Evolutionary conservation across 83 land plant genomes (phyloP), one percentile per base, ranked within the genome.

Genomic region (Picea engelmannii): DNA sequence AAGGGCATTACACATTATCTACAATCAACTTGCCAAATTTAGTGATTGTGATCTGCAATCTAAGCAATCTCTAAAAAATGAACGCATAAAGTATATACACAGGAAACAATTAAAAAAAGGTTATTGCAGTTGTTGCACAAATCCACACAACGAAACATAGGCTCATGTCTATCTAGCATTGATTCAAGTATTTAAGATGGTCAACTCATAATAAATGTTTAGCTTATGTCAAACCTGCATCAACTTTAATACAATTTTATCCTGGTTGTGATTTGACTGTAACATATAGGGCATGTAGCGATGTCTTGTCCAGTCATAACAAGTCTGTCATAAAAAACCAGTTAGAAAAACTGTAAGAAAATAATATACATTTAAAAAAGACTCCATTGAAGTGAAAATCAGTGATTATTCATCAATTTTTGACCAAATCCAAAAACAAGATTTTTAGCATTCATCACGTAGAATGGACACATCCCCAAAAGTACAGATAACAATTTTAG

Each of bases 381-480:
- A 31, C 35, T 31, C 35, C 35, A 31, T 31, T 31, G 18, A 44
- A 38, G 13, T 80, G 40, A 84, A n/a, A n/a, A 52, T 52, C 17
- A 47, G 25, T 3, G 13, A 52, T 38, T 5, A 49, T 23, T 5
- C 25, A 60, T 24, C 13, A 52, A 23, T 31, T 52, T 20, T 52
- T 90, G 92, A 2, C 92, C 92, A 62, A 88, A 90, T 25, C 81
- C 86, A 38, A 90, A 90, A 42, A 88, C 92, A 87, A 82, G 40
- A 81, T 90, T 87, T 77, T 86, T 90, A 71, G 70, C 68, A 62
- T 80, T 86, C 13, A 70, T 80, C 42, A 88, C 84, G 83, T 88
- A 90, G 64, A 90, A 81, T 38, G 90, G 90, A 75, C 92, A 90
- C 44, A 82, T 31, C 90, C 88, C 89, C n/a, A 31, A 24, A 79